Evolutionary conservation across 495 filamentous ascomycete species (phyloP).

Genomic region (Penicillium paxilli): DNA sequence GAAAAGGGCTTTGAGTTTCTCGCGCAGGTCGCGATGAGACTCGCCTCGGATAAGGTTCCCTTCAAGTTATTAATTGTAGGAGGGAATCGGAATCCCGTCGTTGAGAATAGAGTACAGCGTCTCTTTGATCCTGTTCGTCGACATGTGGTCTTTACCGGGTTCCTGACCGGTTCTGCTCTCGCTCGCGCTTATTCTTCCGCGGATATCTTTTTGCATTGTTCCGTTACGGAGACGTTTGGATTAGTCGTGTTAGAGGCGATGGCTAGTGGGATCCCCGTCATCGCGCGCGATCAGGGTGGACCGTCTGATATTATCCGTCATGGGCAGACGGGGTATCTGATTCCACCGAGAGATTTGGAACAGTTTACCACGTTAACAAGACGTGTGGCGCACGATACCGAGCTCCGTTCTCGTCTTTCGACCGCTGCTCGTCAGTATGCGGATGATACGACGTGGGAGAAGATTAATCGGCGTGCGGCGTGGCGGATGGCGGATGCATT

Average conservation of each 20-base stretch:
- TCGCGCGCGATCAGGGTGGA: constrained; percentile 63
- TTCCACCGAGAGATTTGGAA: constrained; percentile 53
- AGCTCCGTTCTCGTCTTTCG: constrained; percentile 36
- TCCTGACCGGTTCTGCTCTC: constrained; percentile 52
- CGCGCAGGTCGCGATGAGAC: constrained; percentile 44
- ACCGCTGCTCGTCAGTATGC: constrained; percentile 48
- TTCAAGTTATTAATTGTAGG: constrained; percentile 65
- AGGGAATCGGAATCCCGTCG: constrained; percentile 58
- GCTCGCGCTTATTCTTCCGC: constrained; percentile 59
- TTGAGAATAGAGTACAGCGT: constrained; percentile 53
- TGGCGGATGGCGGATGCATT: constrained; percentile 56
- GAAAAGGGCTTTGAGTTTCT: constrained; percentile 68
- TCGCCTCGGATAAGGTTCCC: constrained; percentile 50
- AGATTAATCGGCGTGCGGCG: constrained; percentile 61
- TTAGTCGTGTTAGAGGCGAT: constrained; percentile 65
- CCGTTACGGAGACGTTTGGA: constrained; percentile 66
- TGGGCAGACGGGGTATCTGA: constrained; percentile 56
- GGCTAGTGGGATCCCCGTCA: constrained; percentile 63
- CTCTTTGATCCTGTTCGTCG: constrained; percentile 47
- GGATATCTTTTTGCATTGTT: constrained; percentile 65
- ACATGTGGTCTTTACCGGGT: constrained; percentile 59
- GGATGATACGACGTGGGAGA: constrained; percentile 62
- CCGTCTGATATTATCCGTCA: constrained; percentile 61
- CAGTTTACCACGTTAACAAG: constrained; percentile 49
- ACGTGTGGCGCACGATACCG: constrained; percentile 36